Conservation (phyloP, 2,329 filamentous ascomycete species). For the Lachnellula cervina region DNA sequence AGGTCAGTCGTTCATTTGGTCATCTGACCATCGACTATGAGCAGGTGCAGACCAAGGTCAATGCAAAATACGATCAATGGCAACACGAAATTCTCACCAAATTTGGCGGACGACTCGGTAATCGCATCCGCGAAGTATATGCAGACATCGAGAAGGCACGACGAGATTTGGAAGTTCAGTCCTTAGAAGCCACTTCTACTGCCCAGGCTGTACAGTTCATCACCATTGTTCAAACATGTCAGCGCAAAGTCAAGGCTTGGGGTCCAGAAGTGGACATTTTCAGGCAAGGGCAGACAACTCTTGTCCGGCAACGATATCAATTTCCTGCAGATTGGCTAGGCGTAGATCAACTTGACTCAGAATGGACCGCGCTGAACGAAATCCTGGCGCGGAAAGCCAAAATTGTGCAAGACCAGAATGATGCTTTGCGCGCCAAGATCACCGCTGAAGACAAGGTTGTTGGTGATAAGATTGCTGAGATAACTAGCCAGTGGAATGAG, state of each 20-base stretch:
- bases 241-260: slow-evolving; percentile 89
- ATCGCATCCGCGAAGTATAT: slow-evolving; percentile 87
- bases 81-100: slow-evolving; percentile 94
- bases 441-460: slow-evolving; percentile 89
- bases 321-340: slow-evolving; percentile 92
- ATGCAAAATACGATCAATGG: slow-evolving; percentile 99
- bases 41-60: slow-evolving; percentile 97
- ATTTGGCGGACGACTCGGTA: slow-evolving; percentile 84
- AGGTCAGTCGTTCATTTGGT: slow-evolving; percentile 87
- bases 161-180: slow-evolving; percentile 85
- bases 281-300: slow-evolving; percentile 87
- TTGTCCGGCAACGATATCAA: slow-evolving; percentile 87
- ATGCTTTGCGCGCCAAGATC: slow-evolving; percentile 92
- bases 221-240: slow-evolving; percentile 93
- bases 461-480: slow-evolving; percentile 78
- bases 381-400: slow-evolving; percentile 88
- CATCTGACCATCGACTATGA: slow-evolving; percentile 96
- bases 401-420: slow-evolving; percentile 93
- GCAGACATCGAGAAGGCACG: slow-evolving; percentile 87
- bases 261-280: slow-evolving; percentile 95
- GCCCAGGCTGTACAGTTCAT: slow-evolving; percentile 98
- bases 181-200: slow-evolving; percentile 88
- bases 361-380: slow-evolving; percentile 92
- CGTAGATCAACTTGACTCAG: slow-evolving; percentile 92
- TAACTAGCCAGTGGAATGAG: slow-evolving; percentile 84